Evolutionary conservation across 2,329 filamentous ascomycete genomes (phyloP).

Genomic region (Colletotrichum spaethianum): DNA sequence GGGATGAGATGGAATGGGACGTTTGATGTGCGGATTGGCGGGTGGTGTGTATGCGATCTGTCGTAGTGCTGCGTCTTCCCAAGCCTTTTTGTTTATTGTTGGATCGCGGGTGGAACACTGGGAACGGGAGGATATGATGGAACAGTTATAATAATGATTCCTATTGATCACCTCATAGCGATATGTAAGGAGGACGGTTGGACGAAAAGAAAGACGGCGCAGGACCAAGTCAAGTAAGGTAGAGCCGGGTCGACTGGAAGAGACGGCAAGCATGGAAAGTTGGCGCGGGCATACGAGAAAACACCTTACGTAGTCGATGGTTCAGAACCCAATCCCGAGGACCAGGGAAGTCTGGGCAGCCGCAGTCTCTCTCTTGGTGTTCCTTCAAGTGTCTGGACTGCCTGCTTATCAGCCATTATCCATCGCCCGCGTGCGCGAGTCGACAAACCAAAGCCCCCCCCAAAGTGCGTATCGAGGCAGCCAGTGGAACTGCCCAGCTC

Average conservation of each 20-base stretch:
- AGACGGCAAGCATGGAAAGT: constrained; percentile 14
- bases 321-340: constrained; percentile 2
- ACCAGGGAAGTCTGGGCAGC: neutral
- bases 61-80: neutral
- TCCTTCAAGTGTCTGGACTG: neutral
- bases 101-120: neutral
- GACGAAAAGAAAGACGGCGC: neutral
- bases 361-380: neutral
- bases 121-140: neutral
- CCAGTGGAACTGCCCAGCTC: neutral
- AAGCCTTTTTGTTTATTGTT: neutral
- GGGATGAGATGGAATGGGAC: constrained; percentile 31
- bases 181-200: constrained; percentile 6
- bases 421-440: neutral
- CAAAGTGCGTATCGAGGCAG: neutral
- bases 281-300: constrained; percentile 4
- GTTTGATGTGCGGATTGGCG: constrained; percentile 13
- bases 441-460: neutral
- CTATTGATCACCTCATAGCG: neutral
- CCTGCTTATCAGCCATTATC: neutral
- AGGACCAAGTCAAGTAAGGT: constrained; percentile 1
- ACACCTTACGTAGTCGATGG: constrained; percentile 1
- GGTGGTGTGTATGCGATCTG: neutral
- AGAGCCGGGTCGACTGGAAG: neutral
- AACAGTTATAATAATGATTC: neutral